Conservation (phyloP, 352 stramenopile species). For the Pythium vanterpoolii region DNA sequence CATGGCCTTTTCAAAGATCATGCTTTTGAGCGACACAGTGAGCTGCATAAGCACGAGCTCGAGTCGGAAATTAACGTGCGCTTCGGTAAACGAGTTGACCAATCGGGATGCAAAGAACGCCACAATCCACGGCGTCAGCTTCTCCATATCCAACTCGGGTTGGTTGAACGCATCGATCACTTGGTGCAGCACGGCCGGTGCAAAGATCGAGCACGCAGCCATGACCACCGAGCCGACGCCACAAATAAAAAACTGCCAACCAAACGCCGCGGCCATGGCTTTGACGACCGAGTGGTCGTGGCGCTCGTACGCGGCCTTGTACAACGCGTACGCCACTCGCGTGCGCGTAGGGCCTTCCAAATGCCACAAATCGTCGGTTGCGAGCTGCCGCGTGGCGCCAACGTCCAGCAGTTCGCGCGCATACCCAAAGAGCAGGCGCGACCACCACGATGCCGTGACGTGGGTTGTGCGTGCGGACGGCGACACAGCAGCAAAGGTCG, state of each 20-base stretch:
- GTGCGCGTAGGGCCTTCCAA: not conserved
- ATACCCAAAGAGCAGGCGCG: slow-evolving; percentile 6
- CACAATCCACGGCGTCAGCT: slow-evolving; percentile 4
- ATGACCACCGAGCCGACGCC: slow-evolving; percentile 9
- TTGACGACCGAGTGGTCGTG: not conserved
- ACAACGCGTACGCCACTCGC: not conserved
- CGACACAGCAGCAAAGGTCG: not conserved
- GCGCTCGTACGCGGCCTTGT: not conserved
- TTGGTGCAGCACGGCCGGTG: slow-evolving; percentile 23
- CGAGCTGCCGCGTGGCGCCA: not conserved
- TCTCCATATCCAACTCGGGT: slow-evolving; percentile 10
- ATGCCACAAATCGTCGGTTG: slow-evolving; percentile 10
- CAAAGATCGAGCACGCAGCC: slow-evolving; percentile 14
- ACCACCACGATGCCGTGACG: slow-evolving; percentile 13
- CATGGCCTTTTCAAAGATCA: not conserved
- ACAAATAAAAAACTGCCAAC: slow-evolving; percentile 9
- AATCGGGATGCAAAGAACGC: slow-evolving; percentile 6
- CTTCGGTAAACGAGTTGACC: not conserved
- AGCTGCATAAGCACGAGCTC: not conserved
- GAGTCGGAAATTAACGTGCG: not conserved
- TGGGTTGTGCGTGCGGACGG: no score
- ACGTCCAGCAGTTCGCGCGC: not conserved
- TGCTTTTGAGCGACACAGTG: not conserved
- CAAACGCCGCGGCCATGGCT: slow-evolving; percentile 3
- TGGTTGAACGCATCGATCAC: slow-evolving; percentile 24